Evolutionary conservation across 1,284 basidiomycete genomes (phyloP).

Genomic region (Naganishia albida): DNA sequence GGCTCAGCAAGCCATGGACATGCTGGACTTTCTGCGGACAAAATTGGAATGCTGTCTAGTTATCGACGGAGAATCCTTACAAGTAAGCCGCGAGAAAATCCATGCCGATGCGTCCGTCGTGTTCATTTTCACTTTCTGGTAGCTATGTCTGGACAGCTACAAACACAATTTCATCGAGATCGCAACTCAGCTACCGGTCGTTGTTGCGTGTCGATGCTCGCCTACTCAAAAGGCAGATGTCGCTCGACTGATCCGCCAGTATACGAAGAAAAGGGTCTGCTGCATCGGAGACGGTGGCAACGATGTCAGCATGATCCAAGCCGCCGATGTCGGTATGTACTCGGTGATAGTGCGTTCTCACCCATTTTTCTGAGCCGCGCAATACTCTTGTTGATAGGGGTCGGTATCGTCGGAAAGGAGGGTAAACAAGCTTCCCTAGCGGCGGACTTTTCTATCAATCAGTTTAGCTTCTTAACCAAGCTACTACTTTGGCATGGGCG

Average conservation of each 20-base stretch:
- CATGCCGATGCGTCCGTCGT: neutral
- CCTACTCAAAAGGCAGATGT: conserved; percentile 99
- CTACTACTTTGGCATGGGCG: conserved; percentile 85
- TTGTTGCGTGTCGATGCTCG: conserved; percentile 96
- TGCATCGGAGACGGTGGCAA: conserved; percentile 98
- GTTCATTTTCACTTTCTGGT: neutral
- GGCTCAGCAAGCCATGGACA: conserved; percentile 75
- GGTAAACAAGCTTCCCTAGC: conserved; percentile 97
- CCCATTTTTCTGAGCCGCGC: neutral
- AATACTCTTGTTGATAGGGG: conserved; percentile 60
- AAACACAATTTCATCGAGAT: conserved; percentile 93
- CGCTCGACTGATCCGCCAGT: conserved; percentile 82
- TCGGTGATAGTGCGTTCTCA: neutral
- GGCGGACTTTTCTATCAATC: conserved; percentile 95
- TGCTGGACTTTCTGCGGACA: conserved; percentile 91
- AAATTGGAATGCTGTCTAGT: conserved; percentile 97
- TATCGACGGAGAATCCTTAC: conserved; percentile 96
- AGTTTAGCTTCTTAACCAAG: conserved; percentile 93
- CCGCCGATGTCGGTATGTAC: conserved; percentile 86
- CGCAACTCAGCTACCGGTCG: conserved; percentile 90
- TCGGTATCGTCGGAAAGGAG: conserved; percentile 98
- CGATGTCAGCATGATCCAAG: conserved; percentile 95
- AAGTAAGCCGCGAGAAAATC: conserved; percentile 58
- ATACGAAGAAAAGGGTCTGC: conserved; percentile 92
- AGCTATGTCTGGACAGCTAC: conserved; percentile 88